Evolutionary conservation across 192 early-diverging fungal genomes (phyloP).

Genomic region (Helicostylum pulchrum): DNA sequence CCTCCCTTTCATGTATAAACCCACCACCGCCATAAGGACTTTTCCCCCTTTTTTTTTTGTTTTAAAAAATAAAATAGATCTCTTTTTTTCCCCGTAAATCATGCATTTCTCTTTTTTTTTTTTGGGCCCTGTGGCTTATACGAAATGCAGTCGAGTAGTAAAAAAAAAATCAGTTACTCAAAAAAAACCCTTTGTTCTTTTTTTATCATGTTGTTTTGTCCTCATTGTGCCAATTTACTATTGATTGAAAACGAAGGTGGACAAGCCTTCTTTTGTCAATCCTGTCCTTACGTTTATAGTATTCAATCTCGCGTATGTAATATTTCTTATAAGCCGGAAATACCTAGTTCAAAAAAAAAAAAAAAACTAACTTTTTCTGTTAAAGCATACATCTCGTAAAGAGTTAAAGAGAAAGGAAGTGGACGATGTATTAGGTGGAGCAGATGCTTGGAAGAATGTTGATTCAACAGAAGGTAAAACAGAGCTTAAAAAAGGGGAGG

Average conservation of each 20-base stretch:
- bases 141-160: too few relatives aligned
- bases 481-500: not conserved
- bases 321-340: not conserved
- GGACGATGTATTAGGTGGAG: constrained; percentile 92
- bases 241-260: constrained; percentile 65
- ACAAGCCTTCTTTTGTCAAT: constrained; percentile 74
- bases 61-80: not conserved
- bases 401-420: constrained; percentile 77
- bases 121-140: not conserved
- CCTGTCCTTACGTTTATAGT: constrained; percentile 83
- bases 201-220: constrained; percentile 80
- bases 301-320: constrained; percentile 55
- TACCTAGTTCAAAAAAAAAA: too few relatives aligned
- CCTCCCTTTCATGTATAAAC: not conserved
- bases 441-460: constrained; percentile 86
- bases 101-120: not conserved
- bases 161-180: too few relatives aligned
- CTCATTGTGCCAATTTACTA: constrained; percentile 82
- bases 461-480: constrained; percentile 59
- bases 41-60: not conserved
- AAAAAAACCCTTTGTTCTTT: constrained; percentile 1
- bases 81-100: not conserved
- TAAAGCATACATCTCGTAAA: constrained; percentile 58
- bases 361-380: constrained; percentile 9
- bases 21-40: not conserved